Evolutionary conservation across 345 rosid genomes (phyloP), one percentile per base, ranked within the genome.

Genomic region (Dipteronia sinensis): DNA sequence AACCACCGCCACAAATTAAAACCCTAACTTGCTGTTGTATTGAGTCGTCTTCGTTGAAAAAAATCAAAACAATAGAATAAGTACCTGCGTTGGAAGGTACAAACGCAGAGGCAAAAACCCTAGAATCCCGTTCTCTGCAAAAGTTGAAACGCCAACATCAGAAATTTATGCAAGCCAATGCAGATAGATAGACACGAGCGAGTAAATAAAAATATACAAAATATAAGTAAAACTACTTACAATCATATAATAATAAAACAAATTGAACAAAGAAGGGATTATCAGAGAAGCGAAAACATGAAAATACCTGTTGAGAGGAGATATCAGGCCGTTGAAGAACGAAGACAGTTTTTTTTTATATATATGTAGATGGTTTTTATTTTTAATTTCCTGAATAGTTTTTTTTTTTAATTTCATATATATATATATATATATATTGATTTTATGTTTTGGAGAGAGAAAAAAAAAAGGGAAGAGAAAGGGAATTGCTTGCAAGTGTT

Each of bases 71-170:
- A 49, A 49, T 47, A 0, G 75, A 79, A 61, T 11, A n/a, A 63
- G 34, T 67, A 78, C 78, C 83, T 51, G 67, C 1, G 71, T 53
- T 59, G 71, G 34, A 76, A 55, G n/a, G 67, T 44, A 29, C 3
- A 64, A 20, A 9, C 70, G 29, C 10, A 44, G 63, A 40, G 22
- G 29, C 17, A 70, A 25, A 76, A 85, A 80, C 87, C 89, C 89
- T 87, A 81, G 71, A 75, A 75, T 78, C 86, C 80, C 74, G 34
- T 69, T 62, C 74, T 74, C 85, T 82, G 82, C 76, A 71, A n/a
- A 78, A 77, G 25, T 46, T 61, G 81, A 82, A 66, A 65, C 40
- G 69, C 66, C 49, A 70, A 76, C 23, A 4, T 80, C 67, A 65
- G 68, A 77, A 83, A 58, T 40, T 20, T 22, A 59, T 59, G 22